These are phyloP conservation scores for Zygoascus sp. DNA, from an alignment of 1,139 yeast genomes.

Conservation along the genomic window DNA sequence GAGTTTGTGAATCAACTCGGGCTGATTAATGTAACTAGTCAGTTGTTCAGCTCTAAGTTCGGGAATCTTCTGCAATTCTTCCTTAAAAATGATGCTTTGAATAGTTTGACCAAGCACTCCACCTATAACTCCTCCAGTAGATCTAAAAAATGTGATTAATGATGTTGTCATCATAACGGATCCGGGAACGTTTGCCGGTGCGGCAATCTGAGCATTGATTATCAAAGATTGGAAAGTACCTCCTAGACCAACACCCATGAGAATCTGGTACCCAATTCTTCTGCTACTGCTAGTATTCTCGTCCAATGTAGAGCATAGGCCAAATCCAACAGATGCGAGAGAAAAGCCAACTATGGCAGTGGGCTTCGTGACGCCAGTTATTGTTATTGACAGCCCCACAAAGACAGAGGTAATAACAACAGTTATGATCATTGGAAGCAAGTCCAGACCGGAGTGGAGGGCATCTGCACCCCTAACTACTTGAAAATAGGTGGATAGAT, in stretches of 20 bases:
- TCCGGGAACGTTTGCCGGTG: conserved; percentile 48
- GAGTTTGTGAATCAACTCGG: conserved; percentile 20
- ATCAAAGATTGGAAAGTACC: conserved; percentile 48
- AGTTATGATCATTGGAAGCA: conserved; percentile 52
- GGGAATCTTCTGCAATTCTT: conserved; percentile 4
- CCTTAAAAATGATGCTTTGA: conserved; percentile 33
- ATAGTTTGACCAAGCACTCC: conserved; percentile 47
- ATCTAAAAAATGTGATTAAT: conserved; percentile 44
- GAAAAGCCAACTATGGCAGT: conserved; percentile 43
- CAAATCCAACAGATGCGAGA: conserved; percentile 49
- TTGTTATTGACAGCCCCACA: conserved; percentile 46
- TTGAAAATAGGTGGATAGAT: conserved; percentile 54
- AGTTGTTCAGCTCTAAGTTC: conserved; percentile 11
- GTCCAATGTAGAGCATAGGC: conserved; percentile 43
- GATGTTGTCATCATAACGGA: conserved; percentile 48
- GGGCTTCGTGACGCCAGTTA: conserved; percentile 47
- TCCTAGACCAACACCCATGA: conserved; percentile 54
- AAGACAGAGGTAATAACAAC: conserved; percentile 46
- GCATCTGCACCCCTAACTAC: conserved; percentile 47
- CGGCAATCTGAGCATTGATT: conserved; percentile 47
- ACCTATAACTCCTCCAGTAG: conserved; percentile 49
- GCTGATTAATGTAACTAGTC: conserved; percentile 20
- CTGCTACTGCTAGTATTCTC: conserved; percentile 37
- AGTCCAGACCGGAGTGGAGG: conserved; percentile 54
- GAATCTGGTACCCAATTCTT: conserved; percentile 50